phyloP scores from a whole-genome alignment of 495 filamentous ascomycete species.

The Xylaria nigripes region DNA sequence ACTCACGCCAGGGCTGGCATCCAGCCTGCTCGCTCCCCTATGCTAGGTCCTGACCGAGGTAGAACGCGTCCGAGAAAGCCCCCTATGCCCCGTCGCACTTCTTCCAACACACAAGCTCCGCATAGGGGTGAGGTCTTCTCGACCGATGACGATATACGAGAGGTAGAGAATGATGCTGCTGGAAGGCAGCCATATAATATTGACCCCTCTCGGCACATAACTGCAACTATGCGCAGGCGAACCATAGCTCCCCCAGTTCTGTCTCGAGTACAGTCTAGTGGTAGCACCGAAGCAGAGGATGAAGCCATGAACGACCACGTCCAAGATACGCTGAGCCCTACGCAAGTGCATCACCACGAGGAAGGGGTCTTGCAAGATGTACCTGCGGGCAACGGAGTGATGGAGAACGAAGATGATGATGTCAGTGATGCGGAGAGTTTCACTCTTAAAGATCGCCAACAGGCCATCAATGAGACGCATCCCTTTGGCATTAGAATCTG shows the following conservation, averaged over 20 bases:
- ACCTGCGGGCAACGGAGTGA: constrained; percentile 20
- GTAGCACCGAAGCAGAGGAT: constrained; percentile 39
- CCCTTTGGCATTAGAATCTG: constrained; percentile 97
- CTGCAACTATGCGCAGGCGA: constrained; percentile 65
- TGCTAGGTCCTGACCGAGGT: constrained; percentile 49
- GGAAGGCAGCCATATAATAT: constrained; percentile 22
- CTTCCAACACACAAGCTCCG: constrained; percentile 63
- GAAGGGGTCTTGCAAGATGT: constrained; percentile 17
- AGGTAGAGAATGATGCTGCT: constrained; percentile 59
- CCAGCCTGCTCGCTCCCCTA: constrained; percentile 37
- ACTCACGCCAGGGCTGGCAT: constrained; percentile 21
- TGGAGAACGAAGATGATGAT: constrained; percentile 50
- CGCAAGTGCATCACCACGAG: constrained; percentile 28
- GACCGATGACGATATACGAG: constrained; percentile 79
- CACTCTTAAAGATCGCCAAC: constrained; percentile 84
- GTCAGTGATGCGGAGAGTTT: constrained; percentile 76
- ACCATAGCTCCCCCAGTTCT: constrained; percentile 51
- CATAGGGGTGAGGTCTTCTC: constrained; percentile 85
- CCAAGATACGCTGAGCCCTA: constrained; percentile 19
- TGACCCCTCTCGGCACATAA: constrained; percentile 18
- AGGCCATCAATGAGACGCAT: constrained; percentile 98
- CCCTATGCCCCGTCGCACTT: constrained; percentile 58
- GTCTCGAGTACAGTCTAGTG: constrained; percentile 47
- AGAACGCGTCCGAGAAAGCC: constrained; percentile 61
- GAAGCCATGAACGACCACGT: constrained; percentile 35